Evolutionary conservation across 2,329 filamentous ascomycete genomes (phyloP).

Genomic region (Escovopsis sp.): DNA sequence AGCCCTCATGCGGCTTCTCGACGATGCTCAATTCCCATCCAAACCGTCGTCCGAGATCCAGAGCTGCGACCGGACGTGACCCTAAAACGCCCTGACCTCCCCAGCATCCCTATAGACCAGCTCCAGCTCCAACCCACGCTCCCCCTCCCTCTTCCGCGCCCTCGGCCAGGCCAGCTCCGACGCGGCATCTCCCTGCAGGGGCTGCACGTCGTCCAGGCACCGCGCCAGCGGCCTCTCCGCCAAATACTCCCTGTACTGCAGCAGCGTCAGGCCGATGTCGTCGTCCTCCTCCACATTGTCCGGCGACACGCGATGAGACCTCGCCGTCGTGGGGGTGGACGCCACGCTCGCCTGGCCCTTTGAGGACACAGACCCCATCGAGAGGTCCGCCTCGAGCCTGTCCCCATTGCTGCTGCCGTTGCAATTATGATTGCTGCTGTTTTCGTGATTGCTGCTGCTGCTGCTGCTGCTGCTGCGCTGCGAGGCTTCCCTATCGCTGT

Average conservation of each 20-base stretch:
- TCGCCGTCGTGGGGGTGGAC: constrained; percentile 2
- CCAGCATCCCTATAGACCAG: constrained; percentile 7
- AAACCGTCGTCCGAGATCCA: constrained; percentile 18
- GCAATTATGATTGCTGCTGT: not conserved
- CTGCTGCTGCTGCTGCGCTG: constrained; percentile 2
- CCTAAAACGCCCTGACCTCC: constrained; percentile 19
- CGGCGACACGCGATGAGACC: constrained; percentile 1
- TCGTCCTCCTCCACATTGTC: constrained; percentile 11
- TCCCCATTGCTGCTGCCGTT: not conserved
- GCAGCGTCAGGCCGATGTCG: constrained; percentile 16
- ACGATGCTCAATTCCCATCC: constrained; percentile 2
- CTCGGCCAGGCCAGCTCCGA: not conserved
- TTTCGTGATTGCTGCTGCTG: not conserved
- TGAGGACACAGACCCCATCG: constrained; percentile 3
- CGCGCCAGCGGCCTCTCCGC: constrained; percentile 15
- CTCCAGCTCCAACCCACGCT: not conserved
- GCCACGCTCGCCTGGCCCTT: not conserved
- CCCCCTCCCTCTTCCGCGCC: not conserved
- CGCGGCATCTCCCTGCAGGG: no score
- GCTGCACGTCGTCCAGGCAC: constrained; percentile 13
- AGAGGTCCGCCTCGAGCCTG: constrained; percentile 1
- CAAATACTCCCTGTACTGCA: constrained; percentile 20
- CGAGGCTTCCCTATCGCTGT: not conserved
- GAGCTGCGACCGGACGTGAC: constrained; percentile 15
- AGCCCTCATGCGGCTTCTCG: no score